These are phyloP conservation scores for Jimgerdemannia lactiflua DNA, from an alignment of 192 early-diverging fungal species.

Conservation along the genomic window DNA sequence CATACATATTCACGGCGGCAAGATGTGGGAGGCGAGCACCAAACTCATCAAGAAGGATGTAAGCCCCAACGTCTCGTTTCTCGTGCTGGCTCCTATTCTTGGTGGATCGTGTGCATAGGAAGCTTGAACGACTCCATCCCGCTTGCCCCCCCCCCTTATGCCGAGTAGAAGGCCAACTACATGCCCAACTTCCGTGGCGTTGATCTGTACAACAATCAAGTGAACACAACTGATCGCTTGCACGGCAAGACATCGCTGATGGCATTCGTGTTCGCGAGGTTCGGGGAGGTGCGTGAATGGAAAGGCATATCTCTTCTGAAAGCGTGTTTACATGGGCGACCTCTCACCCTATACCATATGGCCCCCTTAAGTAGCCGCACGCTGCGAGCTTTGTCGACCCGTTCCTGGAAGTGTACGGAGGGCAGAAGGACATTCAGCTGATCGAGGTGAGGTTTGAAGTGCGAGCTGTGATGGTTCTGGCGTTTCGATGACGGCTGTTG, in stretches of 20 bases:
- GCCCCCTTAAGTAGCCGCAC: constrained; percentile 21
- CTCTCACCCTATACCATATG: too few species aligned
- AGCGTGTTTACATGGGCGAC: neutral
- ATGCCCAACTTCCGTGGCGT: constrained; percentile 51
- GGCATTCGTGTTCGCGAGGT: constrained; percentile 46
- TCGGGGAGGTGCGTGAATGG: constrained; percentile 35
- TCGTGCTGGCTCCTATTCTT: neutral
- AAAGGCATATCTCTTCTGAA: neutral
- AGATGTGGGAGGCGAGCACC: constrained; percentile 43
- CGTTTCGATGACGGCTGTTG: neutral
- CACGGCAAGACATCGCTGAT: constrained; percentile 41
- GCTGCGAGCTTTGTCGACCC: constrained; percentile 42
- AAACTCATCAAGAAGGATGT: constrained; percentile 43
- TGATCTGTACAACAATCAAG: constrained; percentile 31
- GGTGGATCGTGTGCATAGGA: neutral
- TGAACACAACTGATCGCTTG: constrained; percentile 39
- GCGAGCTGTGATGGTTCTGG: too few species aligned
- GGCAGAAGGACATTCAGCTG: constrained; percentile 32
- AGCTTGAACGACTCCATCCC: neutral
- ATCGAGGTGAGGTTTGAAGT: constrained; percentile 32
- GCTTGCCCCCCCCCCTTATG: neutral
- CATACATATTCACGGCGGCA: constrained; percentile 41
- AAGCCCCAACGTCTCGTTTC: neutral
- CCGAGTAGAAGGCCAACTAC: constrained; percentile 41
- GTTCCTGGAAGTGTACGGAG: constrained; percentile 34